phyloP scores from a whole-genome alignment of 2,329 filamentous ascomycete species.

The Coniosporium uncinatum region DNA sequence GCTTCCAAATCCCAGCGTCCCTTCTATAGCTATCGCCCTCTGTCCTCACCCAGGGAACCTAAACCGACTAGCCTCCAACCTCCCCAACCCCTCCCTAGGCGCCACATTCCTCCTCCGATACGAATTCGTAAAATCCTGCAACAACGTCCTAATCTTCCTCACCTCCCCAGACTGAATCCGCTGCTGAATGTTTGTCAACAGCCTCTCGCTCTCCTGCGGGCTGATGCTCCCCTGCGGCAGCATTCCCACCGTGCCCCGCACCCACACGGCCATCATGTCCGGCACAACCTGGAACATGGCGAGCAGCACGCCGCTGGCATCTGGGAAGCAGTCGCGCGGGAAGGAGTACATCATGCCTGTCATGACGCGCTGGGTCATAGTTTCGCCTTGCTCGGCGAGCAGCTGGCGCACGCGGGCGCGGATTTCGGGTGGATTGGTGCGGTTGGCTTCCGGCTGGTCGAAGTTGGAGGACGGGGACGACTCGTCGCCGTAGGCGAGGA shows the following conservation, averaged over 20 bases:
- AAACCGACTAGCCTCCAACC: conserved; percentile 83
- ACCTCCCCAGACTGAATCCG: conserved; percentile 64
- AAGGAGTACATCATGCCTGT: conserved; percentile 99
- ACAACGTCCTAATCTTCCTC: conserved; percentile 73
- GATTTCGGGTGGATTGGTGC: conserved; percentile 61
- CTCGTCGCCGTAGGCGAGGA: conserved; percentile 81
- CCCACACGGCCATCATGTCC: conserved; percentile 72
- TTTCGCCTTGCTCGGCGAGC: conserved; percentile 63
- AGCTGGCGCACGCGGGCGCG: conserved; percentile 69
- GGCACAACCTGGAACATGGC: conserved; percentile 86
- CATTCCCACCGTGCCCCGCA: conserved; percentile 77
- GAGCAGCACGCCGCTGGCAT: conserved; percentile 89
- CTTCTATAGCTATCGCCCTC: no score
- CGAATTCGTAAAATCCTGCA: conserved; percentile 96
- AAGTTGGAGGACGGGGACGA: conserved; percentile 58
- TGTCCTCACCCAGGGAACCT: conserved; percentile 49
- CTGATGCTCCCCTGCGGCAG: conserved; percentile 80
- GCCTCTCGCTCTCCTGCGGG: conserved; percentile 70
- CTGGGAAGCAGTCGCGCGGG: conserved; percentile 90
- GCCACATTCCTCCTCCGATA: conserved; percentile 93
- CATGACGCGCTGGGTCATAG: conserved; percentile 81
- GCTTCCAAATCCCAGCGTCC: no score
- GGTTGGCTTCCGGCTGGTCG: conserved; percentile 49
- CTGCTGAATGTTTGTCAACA: conserved; percentile 77
- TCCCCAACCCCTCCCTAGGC: conserved; percentile 85